Evolutionary conservation across 176 grass and related monocot species (phyloP).

Genomic region (Lolium rigidum): DNA sequence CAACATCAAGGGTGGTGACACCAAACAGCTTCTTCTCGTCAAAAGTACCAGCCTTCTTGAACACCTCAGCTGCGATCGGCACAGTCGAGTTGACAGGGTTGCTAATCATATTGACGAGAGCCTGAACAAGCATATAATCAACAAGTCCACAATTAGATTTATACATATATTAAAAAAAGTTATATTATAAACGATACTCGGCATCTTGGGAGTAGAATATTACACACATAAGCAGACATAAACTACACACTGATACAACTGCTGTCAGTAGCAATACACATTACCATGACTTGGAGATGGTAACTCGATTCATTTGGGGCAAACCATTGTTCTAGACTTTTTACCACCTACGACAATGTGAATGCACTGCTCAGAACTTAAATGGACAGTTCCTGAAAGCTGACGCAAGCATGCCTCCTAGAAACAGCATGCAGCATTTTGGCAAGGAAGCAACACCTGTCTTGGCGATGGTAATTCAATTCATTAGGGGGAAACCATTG

Average conservation of each 20-base stretch:
- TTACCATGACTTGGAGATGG: neutral
- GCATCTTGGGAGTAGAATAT: neutral
- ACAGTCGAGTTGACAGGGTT: constrained; percentile 97
- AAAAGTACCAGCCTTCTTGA: constrained; percentile 91
- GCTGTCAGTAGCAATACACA: neutral
- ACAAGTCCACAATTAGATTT: too few species aligned
- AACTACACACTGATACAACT: neutral
- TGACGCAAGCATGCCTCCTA: too few species aligned
- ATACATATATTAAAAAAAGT: neutral
- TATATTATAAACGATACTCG: neutral
- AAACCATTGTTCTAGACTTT: neutral
- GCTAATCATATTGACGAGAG: constrained; percentile 94
- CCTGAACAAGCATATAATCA: constrained; percentile 62
- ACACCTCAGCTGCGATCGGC: constrained; percentile 87
- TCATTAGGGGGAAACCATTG: too few species aligned
- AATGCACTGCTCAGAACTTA: too few species aligned
- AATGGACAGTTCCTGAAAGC: too few species aligned
- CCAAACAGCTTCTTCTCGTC: constrained; percentile 87
- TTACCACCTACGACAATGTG: too few species aligned
- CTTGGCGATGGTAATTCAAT: too few species aligned
- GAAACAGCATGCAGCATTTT: too few species aligned
- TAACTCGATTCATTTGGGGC: neutral
- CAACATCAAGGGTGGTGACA: constrained; percentile 94
- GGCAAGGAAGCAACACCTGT: too few species aligned
- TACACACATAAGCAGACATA: neutral